Conservation (phyloP, 352 stramenopile genomes). For the Globisporangium mamillatum region DNA sequence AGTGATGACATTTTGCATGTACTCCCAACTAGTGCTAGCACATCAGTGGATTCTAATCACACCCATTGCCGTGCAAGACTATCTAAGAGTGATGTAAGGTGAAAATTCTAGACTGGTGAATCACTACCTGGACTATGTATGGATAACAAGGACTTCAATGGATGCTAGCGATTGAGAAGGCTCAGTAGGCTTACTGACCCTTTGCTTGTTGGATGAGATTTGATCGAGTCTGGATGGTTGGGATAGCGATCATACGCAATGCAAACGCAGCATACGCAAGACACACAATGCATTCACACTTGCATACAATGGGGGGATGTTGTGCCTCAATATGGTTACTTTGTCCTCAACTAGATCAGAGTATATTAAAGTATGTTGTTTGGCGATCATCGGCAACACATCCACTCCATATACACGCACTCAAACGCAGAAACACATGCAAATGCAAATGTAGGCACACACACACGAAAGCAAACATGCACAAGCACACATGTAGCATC, state of each 20-base stretch:
- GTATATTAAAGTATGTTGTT: slow-evolving; percentile 32
- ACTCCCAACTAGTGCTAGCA: neutral
- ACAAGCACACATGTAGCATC: slow-evolving; percentile 5
- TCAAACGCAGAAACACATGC: slow-evolving; percentile 2
- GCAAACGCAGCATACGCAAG: neutral
- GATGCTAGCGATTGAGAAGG: no score
- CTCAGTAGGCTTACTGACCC: no score
- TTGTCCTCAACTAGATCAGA: slow-evolving; percentile 27
- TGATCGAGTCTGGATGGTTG: neutral
- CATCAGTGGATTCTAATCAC: no score
- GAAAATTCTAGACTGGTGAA: neutral
- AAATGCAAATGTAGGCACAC: slow-evolving; percentile 3
- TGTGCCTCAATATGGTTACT: slow-evolving; percentile 24
- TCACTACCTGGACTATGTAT: no score
- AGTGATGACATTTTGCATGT: neutral
- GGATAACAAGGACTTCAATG: no score
- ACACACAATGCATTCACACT: neutral
- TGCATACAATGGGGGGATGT: slow-evolving; percentile 6
- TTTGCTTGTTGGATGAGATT: neutral
- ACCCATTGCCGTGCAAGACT: no score
- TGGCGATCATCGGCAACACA: slow-evolving; percentile 23
- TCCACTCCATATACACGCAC: slow-evolving; percentile 11
- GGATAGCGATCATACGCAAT: neutral
- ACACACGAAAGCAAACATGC: neutral
- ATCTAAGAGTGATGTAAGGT: neutral